Evolutionary conservation across 106 monocot genomes (phyloP), one percentile per base, ranked within the genome.

Genomic region (Acorus calamus): DNA sequence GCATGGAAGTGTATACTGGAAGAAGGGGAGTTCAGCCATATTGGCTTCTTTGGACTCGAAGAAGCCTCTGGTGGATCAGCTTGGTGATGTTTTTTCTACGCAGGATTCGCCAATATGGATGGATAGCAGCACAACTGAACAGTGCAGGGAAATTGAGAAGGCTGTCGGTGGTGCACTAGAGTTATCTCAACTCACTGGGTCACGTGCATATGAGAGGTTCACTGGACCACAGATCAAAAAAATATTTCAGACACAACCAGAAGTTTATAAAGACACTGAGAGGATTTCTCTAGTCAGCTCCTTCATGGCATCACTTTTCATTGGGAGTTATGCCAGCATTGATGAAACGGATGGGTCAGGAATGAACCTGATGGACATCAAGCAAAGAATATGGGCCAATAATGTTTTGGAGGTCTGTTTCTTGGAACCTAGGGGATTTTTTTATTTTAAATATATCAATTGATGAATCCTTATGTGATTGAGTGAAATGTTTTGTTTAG

Each of bases 1-100:
- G 75, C 96, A 96, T 74, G 96, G 91, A 10, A 96, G 87, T 69
- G 96, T 91, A 53, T 91, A 91, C 60, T 96, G 96, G 96, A 96
- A 83, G 73, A 87, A 88, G 69, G 87, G 85, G 6, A 72, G 84
- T 59, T 60, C 62, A 6, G 71, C 59, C 9, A 71, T 52, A 4
- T 66, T 96, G 58, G 52, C 82, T 10, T 80, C 87, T 42, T 77
- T 96, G 69, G 78, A 91, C 73, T 72, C 79, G 4, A 72, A 50
- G 45, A 72, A 78, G 58, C 56, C 64, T 12, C 75, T 96, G 11
- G 43, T 73, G 10, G n/a, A 69, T 43, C 96, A 96, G 60, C 72
- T 96, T 52, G 65, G 50, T 8, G 62, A 85, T 79, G 83, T 85
- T 53, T 96, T 96, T 71, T 85, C 96, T 66, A 70, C 74, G 12